phyloP scores from a whole-genome alignment of 2,329 filamentous ascomycete genomes.

The Trichoderma koningiopsis region DNA sequence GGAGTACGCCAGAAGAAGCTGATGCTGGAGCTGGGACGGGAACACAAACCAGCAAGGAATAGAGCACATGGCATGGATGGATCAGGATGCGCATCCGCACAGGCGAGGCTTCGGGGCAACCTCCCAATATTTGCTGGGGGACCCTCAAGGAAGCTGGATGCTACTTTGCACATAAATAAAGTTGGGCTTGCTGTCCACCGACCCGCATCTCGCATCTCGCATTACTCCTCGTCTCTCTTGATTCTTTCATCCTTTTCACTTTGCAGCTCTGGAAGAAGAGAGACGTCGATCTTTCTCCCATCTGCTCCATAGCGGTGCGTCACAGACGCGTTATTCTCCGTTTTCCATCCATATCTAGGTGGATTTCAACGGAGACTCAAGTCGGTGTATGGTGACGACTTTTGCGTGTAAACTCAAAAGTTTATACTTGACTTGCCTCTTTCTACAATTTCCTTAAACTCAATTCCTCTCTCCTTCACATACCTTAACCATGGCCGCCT shows the following conservation, averaged over 20 bases:
- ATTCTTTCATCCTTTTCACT: background rate
- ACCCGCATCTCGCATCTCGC: slow-evolving; percentile 14
- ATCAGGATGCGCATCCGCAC: background rate
- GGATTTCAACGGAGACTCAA: background rate
- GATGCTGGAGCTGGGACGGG: slow-evolving; percentile 6
- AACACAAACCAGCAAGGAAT: background rate
- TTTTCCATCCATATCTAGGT: background rate
- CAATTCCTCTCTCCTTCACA: background rate
- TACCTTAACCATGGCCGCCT: background rate
- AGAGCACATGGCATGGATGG: slow-evolving; percentile 21
- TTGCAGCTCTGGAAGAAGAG: background rate
- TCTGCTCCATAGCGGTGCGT: slow-evolving; percentile 6
- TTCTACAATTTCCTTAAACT: background rate
- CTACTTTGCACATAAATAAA: slow-evolving; percentile 20
- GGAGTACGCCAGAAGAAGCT: background rate
- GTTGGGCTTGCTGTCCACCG: slow-evolving; percentile 15
- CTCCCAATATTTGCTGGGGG: slow-evolving; percentile 1
- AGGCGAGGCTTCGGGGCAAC: slow-evolving; percentile 16
- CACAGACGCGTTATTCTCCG: background rate
- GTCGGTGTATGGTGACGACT: background rate
- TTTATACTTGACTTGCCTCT: background rate
- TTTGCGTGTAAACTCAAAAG: background rate
- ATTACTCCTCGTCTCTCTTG: background rate
- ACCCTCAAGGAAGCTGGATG: background rate
- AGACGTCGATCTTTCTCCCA: background rate